These are phyloP conservation scores for Periconia sp. DNA, from an alignment of 2,329 filamentous ascomycete species.

Conservation along the genomic window DNA sequence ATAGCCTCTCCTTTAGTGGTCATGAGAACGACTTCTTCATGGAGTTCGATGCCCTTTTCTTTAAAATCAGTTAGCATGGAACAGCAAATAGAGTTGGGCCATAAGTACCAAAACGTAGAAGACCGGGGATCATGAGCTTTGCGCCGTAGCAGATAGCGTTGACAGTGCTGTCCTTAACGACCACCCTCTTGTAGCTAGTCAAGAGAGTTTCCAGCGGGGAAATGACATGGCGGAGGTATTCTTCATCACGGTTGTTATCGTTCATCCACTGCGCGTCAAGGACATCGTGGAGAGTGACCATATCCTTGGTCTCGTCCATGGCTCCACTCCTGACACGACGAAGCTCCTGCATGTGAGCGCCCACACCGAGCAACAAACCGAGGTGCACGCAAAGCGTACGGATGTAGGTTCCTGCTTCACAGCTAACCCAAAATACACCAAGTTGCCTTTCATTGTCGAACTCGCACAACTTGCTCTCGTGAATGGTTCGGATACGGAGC, in stretches of 20 bases:
- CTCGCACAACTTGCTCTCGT: slow-evolving; percentile 92
- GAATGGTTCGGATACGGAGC: slow-evolving; percentile 95
- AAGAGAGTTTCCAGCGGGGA: slow-evolving; percentile 89
- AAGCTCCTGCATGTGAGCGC: slow-evolving; percentile 98
- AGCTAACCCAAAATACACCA: slow-evolving; percentile 98
- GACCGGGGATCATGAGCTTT: slow-evolving; percentile 97
- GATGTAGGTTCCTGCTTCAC: slow-evolving; percentile 98
- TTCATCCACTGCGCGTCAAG: slow-evolving; percentile 94
- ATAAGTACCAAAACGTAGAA: slow-evolving; percentile 80
- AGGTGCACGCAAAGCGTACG: slow-evolving; percentile 96
- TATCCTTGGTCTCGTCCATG: slow-evolving; percentile 85
- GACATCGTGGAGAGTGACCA: slow-evolving; percentile 94
- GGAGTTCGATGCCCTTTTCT: slow-evolving; percentile 88
- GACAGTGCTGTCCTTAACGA: slow-evolving; percentile 95
- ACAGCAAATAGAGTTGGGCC: not conserved
- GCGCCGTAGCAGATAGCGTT: slow-evolving; percentile 98
- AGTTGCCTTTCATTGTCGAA: slow-evolving; percentile 98
- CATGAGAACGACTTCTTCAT: slow-evolving; percentile 97
- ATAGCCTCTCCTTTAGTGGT: slow-evolving; percentile 99
- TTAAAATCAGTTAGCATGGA: slow-evolving; percentile 19
- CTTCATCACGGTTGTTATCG: slow-evolving; percentile 95
- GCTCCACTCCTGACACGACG: slow-evolving; percentile 90
- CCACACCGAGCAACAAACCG: slow-evolving; percentile 75
- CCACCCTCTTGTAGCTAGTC: slow-evolving; percentile 91
- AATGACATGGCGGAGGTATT: slow-evolving; percentile 88